These are phyloP conservation scores for Xylariaceae sp. DNA, from an alignment of 2,329 filamentous ascomycete species.

Conservation along the genomic window DNA sequence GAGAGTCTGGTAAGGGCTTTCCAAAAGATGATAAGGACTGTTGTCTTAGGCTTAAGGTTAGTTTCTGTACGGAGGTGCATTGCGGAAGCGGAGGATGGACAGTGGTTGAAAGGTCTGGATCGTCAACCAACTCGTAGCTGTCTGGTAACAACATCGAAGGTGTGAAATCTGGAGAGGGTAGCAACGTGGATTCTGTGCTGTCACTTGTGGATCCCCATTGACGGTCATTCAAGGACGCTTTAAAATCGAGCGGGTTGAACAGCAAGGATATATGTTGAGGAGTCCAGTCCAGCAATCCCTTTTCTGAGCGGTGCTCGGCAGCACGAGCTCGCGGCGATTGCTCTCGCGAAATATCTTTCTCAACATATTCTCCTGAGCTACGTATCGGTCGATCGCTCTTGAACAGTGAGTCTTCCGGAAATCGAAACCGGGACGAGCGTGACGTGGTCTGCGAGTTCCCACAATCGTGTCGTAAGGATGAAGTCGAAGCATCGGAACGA, in stretches of 20 bases:
- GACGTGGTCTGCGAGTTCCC: slow-evolving; percentile 16
- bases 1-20: slow-evolving; percentile 26
- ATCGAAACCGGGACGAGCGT: slow-evolving; percentile 35
- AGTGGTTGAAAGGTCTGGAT: slow-evolving; percentile 3
- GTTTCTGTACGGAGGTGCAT: slow-evolving; percentile 18
- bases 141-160: slow-evolving; percentile 23
- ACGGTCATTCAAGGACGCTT: slow-evolving; percentile 25
- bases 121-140: neutral
- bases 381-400: slow-evolving; percentile 21
- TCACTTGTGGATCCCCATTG: slow-evolving; percentile 13
- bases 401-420: slow-evolving; percentile 39
- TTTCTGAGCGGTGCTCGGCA: slow-evolving; percentile 5
- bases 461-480: slow-evolving; percentile 16
- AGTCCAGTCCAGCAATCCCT: slow-evolving; percentile 38
- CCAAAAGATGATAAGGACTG: slow-evolving; percentile 15
- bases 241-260: slow-evolving; percentile 38
- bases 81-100: slow-evolving; percentile 5
- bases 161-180: slow-evolving; percentile 34
- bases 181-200: slow-evolving; percentile 25
- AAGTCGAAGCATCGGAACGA: slow-evolving; percentile 18
- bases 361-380: slow-evolving; percentile 4
- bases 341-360: neutral
- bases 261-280: slow-evolving; percentile 41
- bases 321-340: slow-evolving; percentile 2
- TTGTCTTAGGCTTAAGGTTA: slow-evolving; percentile 27